Percentiles rank a stretch among this genome's conserved stretches.
These are phyloP conservation scores for Phragmites australis DNA, from an alignment of 176 grass and related monocot genomes.

Conservation along the genomic window DNA sequence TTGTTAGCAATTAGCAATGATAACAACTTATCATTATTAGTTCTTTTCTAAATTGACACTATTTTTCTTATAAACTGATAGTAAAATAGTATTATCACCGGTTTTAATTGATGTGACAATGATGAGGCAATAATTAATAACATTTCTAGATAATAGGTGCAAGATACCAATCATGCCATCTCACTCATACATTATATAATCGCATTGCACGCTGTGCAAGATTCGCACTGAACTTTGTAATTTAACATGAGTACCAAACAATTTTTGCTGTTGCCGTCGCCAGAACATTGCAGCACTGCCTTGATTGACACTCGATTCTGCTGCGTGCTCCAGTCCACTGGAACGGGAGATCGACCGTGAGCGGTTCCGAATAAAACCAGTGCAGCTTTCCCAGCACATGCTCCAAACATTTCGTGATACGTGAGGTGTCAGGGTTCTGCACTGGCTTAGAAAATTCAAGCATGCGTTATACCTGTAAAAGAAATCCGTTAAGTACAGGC, in stretches of 20 bases:
- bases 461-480: not conserved
- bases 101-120: too few relatives aligned
- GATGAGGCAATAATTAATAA: too few relatives aligned
- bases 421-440: not conserved
- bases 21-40: too few relatives aligned
- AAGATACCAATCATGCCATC: conserved; percentile 29
- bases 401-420: not conserved
- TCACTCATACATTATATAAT: not conserved
- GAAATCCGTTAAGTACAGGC: not conserved
- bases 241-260: not conserved
- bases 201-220: too few relatives aligned
- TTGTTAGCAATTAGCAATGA: too few relatives aligned
- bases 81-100: too few relatives aligned
- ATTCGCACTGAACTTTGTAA: not conserved
- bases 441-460: not conserved
- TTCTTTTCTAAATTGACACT: too few relatives aligned
- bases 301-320: not conserved
- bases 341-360: not conserved
- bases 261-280: not conserved
- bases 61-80: too few relatives aligned
- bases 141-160: not conserved
- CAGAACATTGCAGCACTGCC: not conserved
- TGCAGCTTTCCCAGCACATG: not conserved
- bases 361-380: not conserved
- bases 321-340: conserved; percentile 12